These are phyloP conservation scores for Lentinus polychrous DNA, from an alignment of 1,284 basidiomycete species.

Conservation along the genomic window DNA sequence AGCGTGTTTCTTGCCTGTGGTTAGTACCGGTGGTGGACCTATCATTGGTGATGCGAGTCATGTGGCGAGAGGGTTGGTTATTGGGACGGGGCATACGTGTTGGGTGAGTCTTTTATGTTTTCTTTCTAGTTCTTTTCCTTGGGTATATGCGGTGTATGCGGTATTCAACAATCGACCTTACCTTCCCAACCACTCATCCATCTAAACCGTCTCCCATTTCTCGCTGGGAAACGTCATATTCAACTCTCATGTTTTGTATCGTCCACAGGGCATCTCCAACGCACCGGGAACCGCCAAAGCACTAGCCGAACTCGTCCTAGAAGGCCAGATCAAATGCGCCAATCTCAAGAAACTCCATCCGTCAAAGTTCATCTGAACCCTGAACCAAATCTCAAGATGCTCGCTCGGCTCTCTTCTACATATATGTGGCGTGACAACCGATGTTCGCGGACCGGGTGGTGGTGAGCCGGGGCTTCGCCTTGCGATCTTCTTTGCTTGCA, in stretches of 20 bases:
- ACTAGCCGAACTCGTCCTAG: constrained; percentile 51
- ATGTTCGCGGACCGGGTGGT: too few species aligned
- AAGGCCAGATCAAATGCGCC: constrained; percentile 45
- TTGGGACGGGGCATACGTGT: constrained; percentile 67
- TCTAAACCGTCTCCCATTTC: background rate
- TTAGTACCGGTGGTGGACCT: constrained; percentile 43
- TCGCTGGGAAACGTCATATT: background rate
- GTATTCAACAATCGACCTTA: too few species aligned
- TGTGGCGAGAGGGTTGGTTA: constrained; percentile 45
- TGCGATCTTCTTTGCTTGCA: too few species aligned
- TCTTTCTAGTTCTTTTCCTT: background rate
- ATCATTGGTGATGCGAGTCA: constrained; percentile 49
- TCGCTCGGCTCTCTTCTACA: too few species aligned
- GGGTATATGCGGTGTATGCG: background rate
- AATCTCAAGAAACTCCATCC: constrained; percentile 43
- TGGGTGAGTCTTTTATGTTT: constrained; percentile 19
- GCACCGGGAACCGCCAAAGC: constrained; percentile 62
- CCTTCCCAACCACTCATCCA: too few species aligned
- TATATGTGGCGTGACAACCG: too few species aligned
- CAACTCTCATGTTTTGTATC: background rate
- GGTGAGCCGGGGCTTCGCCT: too few species aligned
- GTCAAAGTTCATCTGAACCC: constrained; percentile 13
- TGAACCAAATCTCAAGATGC: background rate
- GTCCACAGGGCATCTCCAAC: constrained; percentile 59
- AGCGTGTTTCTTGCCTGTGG: constrained; percentile 63